A percentile compares a stretch with the other conserved stretches of the same genome.
phyloP scores from a whole-genome alignment of 352 stramenopile species.

The Pythium aphanidermatum region DNA sequence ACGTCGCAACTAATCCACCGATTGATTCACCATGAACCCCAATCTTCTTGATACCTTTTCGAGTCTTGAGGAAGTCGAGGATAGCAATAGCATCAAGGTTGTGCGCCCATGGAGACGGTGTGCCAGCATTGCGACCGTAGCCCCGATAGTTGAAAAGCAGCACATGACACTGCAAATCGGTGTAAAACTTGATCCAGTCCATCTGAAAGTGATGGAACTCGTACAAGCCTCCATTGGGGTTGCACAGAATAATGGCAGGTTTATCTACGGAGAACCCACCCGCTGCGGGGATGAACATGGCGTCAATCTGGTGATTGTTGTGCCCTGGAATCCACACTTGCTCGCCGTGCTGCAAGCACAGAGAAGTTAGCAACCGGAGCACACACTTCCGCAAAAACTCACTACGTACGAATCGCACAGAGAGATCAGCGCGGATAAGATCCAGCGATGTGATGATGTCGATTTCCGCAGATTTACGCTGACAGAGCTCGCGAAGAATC shows the following conservation, averaged over 20 bases:
- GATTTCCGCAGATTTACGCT: constrained; percentile 28
- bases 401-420: constrained; percentile 59
- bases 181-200: constrained; percentile 89
- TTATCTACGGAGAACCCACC: constrained; percentile 28
- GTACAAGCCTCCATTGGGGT: constrained; percentile 82
- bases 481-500: constrained; percentile 49
- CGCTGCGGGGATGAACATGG: constrained; percentile 67
- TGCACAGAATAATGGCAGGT: constrained; percentile 69
- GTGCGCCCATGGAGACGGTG: constrained; percentile 48
- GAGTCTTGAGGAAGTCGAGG: constrained; percentile 55
- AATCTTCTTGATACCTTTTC: constrained; percentile 47
- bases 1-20: constrained; percentile 68
- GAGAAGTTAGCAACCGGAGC: not conserved
- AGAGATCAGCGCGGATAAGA: constrained; percentile 78
- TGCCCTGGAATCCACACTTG: constrained; percentile 76
- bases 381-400: not conserved
- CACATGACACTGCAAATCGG: constrained; percentile 66
- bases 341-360: constrained; percentile 47
- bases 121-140: constrained; percentile 68
- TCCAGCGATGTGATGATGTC: constrained; percentile 70
- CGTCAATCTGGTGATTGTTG: constrained; percentile 59
- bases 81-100: constrained; percentile 72
- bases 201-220: constrained; percentile 87
- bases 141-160: constrained; percentile 86
- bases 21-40: constrained; percentile 83